Evolutionary conservation across 441 rosid genomes (phyloP).

Genomic region (Macaranga tanarius): DNA sequence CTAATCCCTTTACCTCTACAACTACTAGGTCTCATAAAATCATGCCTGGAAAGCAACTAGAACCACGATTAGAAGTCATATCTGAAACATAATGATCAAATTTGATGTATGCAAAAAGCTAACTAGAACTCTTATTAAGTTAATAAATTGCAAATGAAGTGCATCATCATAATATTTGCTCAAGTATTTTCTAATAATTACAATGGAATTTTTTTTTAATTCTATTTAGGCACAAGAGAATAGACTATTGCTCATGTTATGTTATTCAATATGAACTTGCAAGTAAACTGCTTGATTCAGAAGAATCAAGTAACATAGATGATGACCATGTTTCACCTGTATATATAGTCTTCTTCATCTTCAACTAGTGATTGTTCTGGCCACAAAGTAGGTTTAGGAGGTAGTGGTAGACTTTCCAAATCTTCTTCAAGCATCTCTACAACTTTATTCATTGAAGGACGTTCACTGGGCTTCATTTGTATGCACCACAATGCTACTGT

Average conservation of each 20-base stretch:
- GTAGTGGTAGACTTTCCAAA: constrained; percentile 4
- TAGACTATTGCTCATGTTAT: neutral
- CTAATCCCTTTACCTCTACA: constrained; percentile 28
- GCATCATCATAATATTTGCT: too few species aligned
- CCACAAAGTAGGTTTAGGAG: constrained; percentile 18
- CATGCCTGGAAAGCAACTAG: neutral
- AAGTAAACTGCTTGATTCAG: constrained; percentile 21
- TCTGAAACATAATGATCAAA: constrained; percentile 9
- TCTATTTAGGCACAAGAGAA: neutral
- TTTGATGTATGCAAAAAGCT: neutral
- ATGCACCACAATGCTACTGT: constrained; percentile 27
- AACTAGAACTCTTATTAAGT: neutral
- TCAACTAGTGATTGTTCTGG: neutral
- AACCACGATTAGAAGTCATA: constrained; percentile 19
- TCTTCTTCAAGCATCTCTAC: constrained; percentile 24
- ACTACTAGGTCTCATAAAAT: neutral
- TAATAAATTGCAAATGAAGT: neutral
- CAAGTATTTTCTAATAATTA: too few species aligned
- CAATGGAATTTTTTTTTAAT: neutral
- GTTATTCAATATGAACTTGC: constrained; percentile 2
- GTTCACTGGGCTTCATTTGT: constrained; percentile 23
- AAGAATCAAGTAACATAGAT: constrained; percentile 10
- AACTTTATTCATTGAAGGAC: constrained; percentile 22
- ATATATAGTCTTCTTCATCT: neutral
- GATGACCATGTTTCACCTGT: constrained; percentile 22